Evolutionary conservation across 352 stramenopile genomes (phyloP), one percentile per base, ranked within the genome.

Genomic region (Aphanomyces euteiches): DNA sequence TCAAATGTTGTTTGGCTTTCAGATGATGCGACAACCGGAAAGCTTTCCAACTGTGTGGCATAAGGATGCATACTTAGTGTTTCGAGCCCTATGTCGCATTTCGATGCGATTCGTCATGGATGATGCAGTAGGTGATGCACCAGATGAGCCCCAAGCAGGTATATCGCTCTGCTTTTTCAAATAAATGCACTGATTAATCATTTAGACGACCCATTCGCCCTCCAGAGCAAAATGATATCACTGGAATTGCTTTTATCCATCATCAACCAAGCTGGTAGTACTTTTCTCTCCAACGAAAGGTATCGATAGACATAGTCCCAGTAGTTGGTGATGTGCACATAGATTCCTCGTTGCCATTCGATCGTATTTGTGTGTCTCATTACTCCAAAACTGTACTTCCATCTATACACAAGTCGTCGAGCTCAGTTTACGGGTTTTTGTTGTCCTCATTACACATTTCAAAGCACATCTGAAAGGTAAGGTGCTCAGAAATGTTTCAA

Each of bases 381-480:
- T 99, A 61, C 78, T 99, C 10, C 97, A 99, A 69, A 99, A 99
- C 79, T 99, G 93, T 72, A 98, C 98, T 72, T 98, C 90, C 38
- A 96, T 97, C 75, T 90, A 98, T 73, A 98, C 93, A 38, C 79
- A 95, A 69, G 97, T 99, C 41, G 96, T 98, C 38, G 96, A 95
- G 47, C 78, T 99, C 8, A 98, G 90, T 21, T 83, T 99, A 63
- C 96, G 98, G 69, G 96, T 99, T 41, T 99, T 99, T 74, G 78
- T 99, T 8, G 77, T 97, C 47, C 79, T 99, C 50, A 88, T 99
- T 70, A 84, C 89, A 47, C 87, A 95, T 56, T 96, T 97, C 68
- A 97, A 97, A 78, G 84, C 80, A 0, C 90, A 99, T 76, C 79
- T 99, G 1, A 99, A 99, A 75, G 41, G 59, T 67, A 56, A 17